phyloP scores from a whole-genome alignment of 345 rosid species.

The Draba incana region DNA sequence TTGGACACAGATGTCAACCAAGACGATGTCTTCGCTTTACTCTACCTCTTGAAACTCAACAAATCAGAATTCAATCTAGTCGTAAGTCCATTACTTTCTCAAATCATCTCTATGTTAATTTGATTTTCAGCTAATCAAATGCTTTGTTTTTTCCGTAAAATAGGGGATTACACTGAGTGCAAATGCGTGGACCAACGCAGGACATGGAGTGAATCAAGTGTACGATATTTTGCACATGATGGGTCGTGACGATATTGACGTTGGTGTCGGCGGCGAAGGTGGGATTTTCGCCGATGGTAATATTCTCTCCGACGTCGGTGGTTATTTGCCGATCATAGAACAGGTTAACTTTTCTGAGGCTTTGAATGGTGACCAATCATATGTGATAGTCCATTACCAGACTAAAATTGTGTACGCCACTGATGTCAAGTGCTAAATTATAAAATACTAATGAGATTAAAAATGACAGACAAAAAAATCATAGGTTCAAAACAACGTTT shows the following conservation, averaged over 20 bases:
- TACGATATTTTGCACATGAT: slow-evolving; percentile 96
- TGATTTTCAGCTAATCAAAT: not conserved
- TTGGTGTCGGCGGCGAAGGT: slow-evolving; percentile 95
- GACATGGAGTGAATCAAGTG: slow-evolving; percentile 83
- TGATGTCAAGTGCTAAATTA: too few relatives aligned
- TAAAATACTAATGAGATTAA: too few relatives aligned
- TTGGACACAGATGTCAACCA: slow-evolving; percentile 86
- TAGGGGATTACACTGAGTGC: slow-evolving; percentile 77
- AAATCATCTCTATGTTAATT: not conserved
- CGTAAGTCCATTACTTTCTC: slow-evolving; percentile 44
- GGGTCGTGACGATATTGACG: slow-evolving; percentile 74
- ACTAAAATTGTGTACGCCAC: too few relatives aligned
- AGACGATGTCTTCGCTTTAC: slow-evolving; percentile 80
- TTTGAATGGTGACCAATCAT: not conserved
- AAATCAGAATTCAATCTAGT: slow-evolving; percentile 76
- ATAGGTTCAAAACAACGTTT: too few relatives aligned
- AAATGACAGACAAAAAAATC: too few relatives aligned
- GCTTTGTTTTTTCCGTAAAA: slow-evolving; percentile 29
- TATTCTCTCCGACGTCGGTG: slow-evolving; percentile 76
- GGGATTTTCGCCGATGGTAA: slow-evolving; percentile 68
- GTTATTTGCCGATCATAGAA: slow-evolving; percentile 85
- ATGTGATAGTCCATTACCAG: too few relatives aligned
- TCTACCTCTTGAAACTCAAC: slow-evolving; percentile 83
- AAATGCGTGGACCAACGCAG: slow-evolving; percentile 88
- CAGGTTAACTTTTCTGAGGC: slow-evolving; percentile 51